phyloP scores from a whole-genome alignment of 1,284 basidiomycete species.

The Puccinia brachypodii region DNA sequence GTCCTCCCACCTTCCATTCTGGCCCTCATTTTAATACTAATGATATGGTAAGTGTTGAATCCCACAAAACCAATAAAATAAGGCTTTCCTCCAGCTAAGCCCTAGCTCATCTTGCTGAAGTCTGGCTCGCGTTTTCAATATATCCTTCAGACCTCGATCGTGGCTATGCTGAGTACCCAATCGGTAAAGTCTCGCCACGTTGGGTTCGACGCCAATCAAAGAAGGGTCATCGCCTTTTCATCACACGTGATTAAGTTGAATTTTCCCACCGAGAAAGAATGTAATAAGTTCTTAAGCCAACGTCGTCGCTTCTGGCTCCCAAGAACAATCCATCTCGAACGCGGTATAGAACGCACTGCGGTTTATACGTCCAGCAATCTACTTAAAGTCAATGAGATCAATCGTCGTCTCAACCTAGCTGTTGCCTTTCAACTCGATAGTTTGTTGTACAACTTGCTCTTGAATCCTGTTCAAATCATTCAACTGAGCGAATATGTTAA shows the following conservation, averaged over 20 bases:
- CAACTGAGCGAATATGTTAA: constrained; percentile 7
- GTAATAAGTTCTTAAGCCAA: constrained; percentile 4
- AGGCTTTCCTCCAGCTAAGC: neutral
- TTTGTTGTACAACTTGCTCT: constrained; percentile 64
- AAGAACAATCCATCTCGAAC: constrained; percentile 2
- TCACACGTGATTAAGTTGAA: constrained; percentile 24
- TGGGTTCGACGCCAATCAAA: constrained; percentile 22
- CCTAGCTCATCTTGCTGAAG: neutral
- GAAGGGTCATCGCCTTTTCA: constrained; percentile 8
- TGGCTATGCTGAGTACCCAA: neutral
- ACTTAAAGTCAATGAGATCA: constrained; percentile 58
- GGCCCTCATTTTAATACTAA: neutral
- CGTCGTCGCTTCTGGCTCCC: neutral
- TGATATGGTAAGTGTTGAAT: neutral
- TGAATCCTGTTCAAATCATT: constrained; percentile 64
- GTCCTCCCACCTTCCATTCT: constrained; percentile 20
- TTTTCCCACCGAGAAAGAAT: constrained; percentile 1
- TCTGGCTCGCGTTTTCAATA: neutral
- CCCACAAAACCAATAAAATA: neutral
- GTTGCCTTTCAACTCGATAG: constrained; percentile 69
- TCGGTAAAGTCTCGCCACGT: constrained; percentile 7
- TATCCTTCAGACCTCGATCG: neutral
- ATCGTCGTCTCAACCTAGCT: constrained; percentile 62
- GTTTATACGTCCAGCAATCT: constrained; percentile 52
- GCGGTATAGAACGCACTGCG: neutral